These are phyloP conservation scores for Irpex sp. DNA, from an alignment of 1,284 basidiomycete species.

Conservation along the genomic window DNA sequence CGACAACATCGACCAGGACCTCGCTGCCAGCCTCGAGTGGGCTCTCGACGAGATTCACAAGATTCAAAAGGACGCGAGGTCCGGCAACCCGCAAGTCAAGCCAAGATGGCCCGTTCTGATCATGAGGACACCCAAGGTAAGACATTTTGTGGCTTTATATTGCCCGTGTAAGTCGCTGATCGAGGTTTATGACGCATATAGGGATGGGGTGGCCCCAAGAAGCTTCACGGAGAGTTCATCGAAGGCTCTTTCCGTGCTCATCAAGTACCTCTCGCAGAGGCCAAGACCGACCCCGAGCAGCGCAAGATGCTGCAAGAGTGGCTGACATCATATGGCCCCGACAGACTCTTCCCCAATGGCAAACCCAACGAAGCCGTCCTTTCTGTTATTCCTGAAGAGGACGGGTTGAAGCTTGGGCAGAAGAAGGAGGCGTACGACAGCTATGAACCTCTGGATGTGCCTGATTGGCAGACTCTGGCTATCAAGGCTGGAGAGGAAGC, in stretches of 20 bases:
- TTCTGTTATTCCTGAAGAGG: slow-evolving; percentile 49
- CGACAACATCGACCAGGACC: slow-evolving; percentile 58
- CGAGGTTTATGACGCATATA: slow-evolving; percentile 12
- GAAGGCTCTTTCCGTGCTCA: slow-evolving; percentile 78
- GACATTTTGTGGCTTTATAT: background rate
- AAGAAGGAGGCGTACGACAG: slow-evolving; percentile 63
- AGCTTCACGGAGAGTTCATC: slow-evolving; percentile 62
- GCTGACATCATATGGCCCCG: slow-evolving; percentile 64
- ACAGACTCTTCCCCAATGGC: slow-evolving; percentile 61
- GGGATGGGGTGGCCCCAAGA: slow-evolving; percentile 69
- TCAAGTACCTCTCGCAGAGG: slow-evolving; percentile 78
- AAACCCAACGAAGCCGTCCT: slow-evolving; percentile 49
- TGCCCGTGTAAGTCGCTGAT: background rate
- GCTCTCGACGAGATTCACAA: slow-evolving; percentile 71
- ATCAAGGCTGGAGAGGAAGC: slow-evolving; percentile 45
- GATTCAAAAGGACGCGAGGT: slow-evolving; percentile 78
- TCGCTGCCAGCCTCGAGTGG: slow-evolving; percentile 83
- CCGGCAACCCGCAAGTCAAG: slow-evolving; percentile 73
- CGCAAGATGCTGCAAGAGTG: slow-evolving; percentile 63
- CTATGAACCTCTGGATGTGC: slow-evolving; percentile 59
- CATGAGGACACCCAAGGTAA: slow-evolving; percentile 74
- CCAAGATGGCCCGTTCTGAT: slow-evolving; percentile 87
- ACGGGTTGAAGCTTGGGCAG: slow-evolving; percentile 60
- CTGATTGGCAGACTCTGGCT: slow-evolving; percentile 60
- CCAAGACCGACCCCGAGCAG: slow-evolving; percentile 62